Base-by-base conservation (phyloP, 116 monocot genomes). In the Dioscorea cayenensis region DNA sequence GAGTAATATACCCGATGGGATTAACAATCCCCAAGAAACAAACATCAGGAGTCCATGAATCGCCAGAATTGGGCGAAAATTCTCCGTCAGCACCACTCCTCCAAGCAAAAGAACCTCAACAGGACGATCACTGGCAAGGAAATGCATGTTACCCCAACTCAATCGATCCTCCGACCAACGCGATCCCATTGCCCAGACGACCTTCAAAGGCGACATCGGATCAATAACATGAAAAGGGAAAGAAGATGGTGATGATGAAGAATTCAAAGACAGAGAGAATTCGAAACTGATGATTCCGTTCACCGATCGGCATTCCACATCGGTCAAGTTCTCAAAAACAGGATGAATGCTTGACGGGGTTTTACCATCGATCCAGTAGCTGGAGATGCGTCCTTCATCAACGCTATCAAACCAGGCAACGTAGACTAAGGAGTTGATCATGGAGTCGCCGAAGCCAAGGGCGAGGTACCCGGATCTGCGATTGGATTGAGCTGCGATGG, bases 21-120 rank as follows among this genome's bases (percentile, higher is more conserved):
- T 79, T 69, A 96, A 76, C 14, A 96, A 64, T 19, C 87, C 95
- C 92, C 92, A 96, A 43, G 95, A 85, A 21, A 96, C 87, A 79
- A 96, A 96, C 95, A 96, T 96, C 95, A 96, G 92, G 71, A 96
- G 92, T 20, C 95, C 95, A 79, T 96, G 95, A 78, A 96, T 92
- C 49, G 87, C 95, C 38, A 96, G 77, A 72, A 96, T 92, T n/a
- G 95, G 95, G 16, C 92, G 81, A n/a, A 95, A 65, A 66, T 95
- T 91, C 70, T 89, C 95, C 18, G 95, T 91, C 79, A 91, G 91
- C 55, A 86, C 83, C 51, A 86, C 89, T 25, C 95, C 95, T 35
- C 77, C 76, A 63, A 91, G 73, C 63, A 91, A 64, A 78, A 91
- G 65, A 69, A 95, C 84, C 51, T 86, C 71, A 17, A 95, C 81